Conservation (phyloP, 148 eudicot genomes). For the Chenopodium suecicum region DNA sequence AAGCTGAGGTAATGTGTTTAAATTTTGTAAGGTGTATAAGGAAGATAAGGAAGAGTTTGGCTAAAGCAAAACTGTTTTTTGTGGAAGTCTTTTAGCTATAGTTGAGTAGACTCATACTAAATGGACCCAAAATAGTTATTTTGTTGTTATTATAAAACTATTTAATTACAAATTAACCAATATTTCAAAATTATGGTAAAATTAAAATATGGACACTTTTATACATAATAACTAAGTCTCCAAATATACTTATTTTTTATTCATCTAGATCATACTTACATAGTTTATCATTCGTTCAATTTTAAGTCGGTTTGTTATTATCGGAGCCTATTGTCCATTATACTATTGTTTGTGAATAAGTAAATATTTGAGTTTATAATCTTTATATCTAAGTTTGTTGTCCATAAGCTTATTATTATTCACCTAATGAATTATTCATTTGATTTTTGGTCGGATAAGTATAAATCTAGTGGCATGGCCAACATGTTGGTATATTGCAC, state of each 20-base stretch:
- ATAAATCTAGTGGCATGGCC: no score
- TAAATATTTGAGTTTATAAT: no score
- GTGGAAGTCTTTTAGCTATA: slow-evolving; percentile 1
- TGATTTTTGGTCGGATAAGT: background rate
- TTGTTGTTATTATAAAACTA: background rate
- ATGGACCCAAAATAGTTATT: background rate
- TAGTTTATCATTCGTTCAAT: no score
- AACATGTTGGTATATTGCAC: no score
- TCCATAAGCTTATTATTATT: no score
- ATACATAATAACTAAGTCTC: no score
- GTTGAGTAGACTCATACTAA: background rate
- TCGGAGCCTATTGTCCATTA: background rate
- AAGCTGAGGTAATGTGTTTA: slow-evolving; percentile 2
- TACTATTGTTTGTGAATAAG: no score
- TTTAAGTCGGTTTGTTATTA: no score
- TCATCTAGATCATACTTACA: no score
- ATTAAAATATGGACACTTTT: background rate
- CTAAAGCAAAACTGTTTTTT: slow-evolving; percentile 1
- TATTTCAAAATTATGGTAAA: background rate
- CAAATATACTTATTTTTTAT: no score
- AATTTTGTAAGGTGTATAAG: slow-evolving; percentile 24
- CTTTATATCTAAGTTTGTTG: no score
- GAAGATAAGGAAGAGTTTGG: slow-evolving; percentile 29
- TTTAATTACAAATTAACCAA: background rate
- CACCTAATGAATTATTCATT: no score